Evolutionary conservation across 1,284 basidiomycete genomes (phyloP), one percentile per base, ranked within the genome.

Genomic region (Apiotrichum laibachii): DNA sequence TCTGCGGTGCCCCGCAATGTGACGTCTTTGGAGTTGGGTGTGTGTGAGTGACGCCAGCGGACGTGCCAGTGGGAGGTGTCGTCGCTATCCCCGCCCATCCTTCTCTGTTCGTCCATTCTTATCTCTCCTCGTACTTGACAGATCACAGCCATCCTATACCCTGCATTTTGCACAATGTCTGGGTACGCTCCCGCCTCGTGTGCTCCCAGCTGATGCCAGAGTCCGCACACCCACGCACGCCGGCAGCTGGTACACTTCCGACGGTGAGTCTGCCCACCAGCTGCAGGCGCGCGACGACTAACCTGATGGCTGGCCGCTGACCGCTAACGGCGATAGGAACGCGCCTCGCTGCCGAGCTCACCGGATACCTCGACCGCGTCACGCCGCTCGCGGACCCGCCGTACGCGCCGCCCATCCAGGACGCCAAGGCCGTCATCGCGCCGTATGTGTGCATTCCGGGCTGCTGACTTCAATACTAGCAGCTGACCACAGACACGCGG

Each of bases 391-490:
- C 80, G 72, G 56, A 83, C 78, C 61, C 80, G 75, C 34, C 70
- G 75, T 87, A 84, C 57, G 58, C 67, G 0, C 83, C 85, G 34
- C 93, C 94, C 1, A 81, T 95, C 57, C 70, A 79, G 42, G 84
- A 86, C 15, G 90, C 88, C 72, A 95, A 91, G 77, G 95, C 93
- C 11, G 84, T 99, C 72, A 96, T 99, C 58, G 94, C 88, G n/a
- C 96, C 96, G 92, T 95, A 68, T 66, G 88, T 80, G 0, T 35
- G 10, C 21, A 8, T 10, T 9, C 13, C 18, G 1, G 11, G 19
- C 43, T 44, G 43, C 11, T 21, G 15, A n/a, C n/a, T n/a, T n/a
- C n/a, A n/a, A 2, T 37, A 12, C 12, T 5, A 21, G 33, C 34
- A 2, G 19, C 56, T 56, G 47, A 63, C 47, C 10, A 18, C 69